These are phyloP conservation scores for Neotropicomus parvogracilis DNA, from an alignment of 1,284 basidiomycete species.

Conservation along the genomic window DNA sequence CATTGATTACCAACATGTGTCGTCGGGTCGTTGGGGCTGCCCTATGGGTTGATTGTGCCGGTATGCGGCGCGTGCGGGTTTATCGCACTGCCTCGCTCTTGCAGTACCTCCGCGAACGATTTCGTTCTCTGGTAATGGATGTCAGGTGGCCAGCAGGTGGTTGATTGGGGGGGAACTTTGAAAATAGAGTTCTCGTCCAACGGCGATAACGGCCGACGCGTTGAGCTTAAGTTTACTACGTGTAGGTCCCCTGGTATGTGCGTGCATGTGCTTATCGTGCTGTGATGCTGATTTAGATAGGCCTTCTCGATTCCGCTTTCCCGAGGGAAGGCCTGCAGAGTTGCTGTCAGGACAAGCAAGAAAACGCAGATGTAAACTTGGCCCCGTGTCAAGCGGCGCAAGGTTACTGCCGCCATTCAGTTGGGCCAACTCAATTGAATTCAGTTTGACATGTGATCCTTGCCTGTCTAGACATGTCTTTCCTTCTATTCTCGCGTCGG, in stretches of 20 bases:
- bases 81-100: background rate
- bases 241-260: background rate
- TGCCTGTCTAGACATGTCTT: background rate
- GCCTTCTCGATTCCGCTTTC: background rate
- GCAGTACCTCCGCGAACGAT: background rate
- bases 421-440: background rate
- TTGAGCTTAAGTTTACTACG: constrained; percentile 12
- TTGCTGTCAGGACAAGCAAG: background rate
- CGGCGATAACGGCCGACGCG: constrained; percentile 4
- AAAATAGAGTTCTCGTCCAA: constrained; percentile 14
- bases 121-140: constrained; percentile 14
- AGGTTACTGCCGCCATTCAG: background rate
- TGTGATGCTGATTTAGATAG: background rate
- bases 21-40: no score
- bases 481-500: constrained; percentile 1
- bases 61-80: constrained; percentile 5
- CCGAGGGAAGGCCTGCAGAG: background rate
- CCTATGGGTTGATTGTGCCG: no score
- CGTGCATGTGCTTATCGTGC: constrained; percentile 2
- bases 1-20: no score
- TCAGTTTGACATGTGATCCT: background rate
- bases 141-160: constrained; percentile 2
- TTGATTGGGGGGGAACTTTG: background rate
- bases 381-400: background rate
- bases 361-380: background rate